Evolutionary conservation across 331 rosid species (phyloP), one percentile per base, ranked within the genome.

Genomic region (Malus hybrid): DNA sequence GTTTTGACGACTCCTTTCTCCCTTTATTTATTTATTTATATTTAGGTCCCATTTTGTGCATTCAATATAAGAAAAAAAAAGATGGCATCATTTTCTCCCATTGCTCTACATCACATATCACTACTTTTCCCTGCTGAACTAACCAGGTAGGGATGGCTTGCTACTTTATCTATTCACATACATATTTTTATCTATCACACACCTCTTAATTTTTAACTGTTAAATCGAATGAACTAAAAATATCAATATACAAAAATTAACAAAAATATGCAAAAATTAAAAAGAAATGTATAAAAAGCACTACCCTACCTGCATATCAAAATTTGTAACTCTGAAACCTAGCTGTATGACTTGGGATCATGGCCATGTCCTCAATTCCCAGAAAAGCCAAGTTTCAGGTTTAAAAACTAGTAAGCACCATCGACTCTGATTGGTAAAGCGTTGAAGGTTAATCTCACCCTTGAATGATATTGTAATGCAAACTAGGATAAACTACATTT

Each of bases 21-120:
- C 66, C 10, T 57, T 57, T 2, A 7, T 9, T 39, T 9, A 2
- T 39, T 39, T 39, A 39, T 39, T 33, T 33, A 33, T 1, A 33
- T 7, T 10, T 44, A 44, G 14, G 10, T 62, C 66, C 10, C 24
- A 62, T 62, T 62, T 62, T 62, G n/a, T 13, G 66, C 39, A 5
- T 52, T 76, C n/a, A 22, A 67, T 34, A 2, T 34, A 63, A 66
- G 72, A 63, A 52, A n/a, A 33, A 8, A 11, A 46, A 22, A 36
- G 57, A 66, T 76, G 79, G 29, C 79, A 15, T 32, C 68, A 76
- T 56, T 33, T 66, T 16, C 68, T 24, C 18, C 64, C 32, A 56
- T 74, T 34, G 18, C 58, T n/a, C 24, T 65, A 44, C 72, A 75
- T 66, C 72, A 66, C 66, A 26, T 52, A 52, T 42, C 3, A 44